Base-by-base conservation (phyloP, 768 basidiomycete species). In the Neoboletus subvelutipes region DNA sequence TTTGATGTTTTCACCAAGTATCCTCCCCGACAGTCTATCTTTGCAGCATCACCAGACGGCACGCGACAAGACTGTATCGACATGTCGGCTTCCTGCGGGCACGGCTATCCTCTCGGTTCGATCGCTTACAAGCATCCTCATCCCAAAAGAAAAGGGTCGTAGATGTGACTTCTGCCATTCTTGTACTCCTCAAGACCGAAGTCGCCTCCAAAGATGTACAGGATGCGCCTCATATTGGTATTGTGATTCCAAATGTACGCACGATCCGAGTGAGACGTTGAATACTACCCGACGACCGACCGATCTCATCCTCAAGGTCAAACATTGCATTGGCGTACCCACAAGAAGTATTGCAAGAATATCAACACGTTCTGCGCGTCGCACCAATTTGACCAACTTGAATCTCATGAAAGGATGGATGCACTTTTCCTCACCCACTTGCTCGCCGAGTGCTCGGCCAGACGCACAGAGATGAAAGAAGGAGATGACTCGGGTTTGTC, bases 141-240 rank as follows among this genome's bases (percentile, higher is more conserved):
- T 87, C 4, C 76, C 76, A 0, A 63, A 68, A 12, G 82, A 86
- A 70, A 89, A 90, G 62, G 80, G 85, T 15, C 75, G 67, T 20
- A 75, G 90, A 58, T 92, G 90, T 61, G 89, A 92, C 66, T 66
- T 71, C 28, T 92, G 89, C 64, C 80, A 84, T 60, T 71, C 73
- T 4, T 51, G 69, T 5, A 63, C 74, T 4, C 58, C 68, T 24
- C 58, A 20, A 67, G 72, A 37, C 56, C 54, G 50, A 18, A 58
- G 61, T 13, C 65, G 57, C 34, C 75, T 90, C 43, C 80, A 74
- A 58, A 78, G 76, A 66, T 92, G 90, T 60, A 78, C 82, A 5
- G 83, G 84, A 13, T 92, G 90, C 61, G 80, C 78, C 17, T 78
- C 80, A 0, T 88, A 86, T 66, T 90, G 83, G 81, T 93, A 93